Evolutionary conservation across 495 filamentous ascomycete genomes (phyloP).

Genomic region (Hypoxylon cercidicola): DNA sequence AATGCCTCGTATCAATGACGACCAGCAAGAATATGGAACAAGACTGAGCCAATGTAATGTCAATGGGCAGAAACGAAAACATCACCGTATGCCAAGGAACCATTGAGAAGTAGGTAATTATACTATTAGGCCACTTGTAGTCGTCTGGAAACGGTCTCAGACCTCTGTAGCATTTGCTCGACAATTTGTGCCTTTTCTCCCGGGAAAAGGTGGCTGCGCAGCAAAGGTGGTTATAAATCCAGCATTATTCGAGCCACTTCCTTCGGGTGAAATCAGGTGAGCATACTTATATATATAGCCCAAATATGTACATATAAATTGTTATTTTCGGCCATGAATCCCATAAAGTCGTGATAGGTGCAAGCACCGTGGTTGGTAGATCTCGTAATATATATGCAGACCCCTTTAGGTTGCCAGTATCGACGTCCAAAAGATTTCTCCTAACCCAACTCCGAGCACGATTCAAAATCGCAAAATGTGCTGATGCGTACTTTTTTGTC

Average conservation of each 20-base stretch:
- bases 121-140: constrained; percentile 6
- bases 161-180: not conserved
- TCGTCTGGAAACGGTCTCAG: not conserved
- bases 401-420: constrained; percentile 19
- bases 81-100: too few species aligned
- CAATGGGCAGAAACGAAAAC: too few species aligned
- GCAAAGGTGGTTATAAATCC: constrained; percentile 1
- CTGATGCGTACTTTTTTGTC: constrained; percentile 42
- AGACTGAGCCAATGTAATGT: not conserved
- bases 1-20: too few species aligned
- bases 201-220: not conserved
- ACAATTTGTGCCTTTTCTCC: not conserved
- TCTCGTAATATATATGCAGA: constrained; percentile 19
- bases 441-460: constrained; percentile 34
- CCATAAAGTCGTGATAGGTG: constrained; percentile 36
- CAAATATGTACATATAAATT: constrained; percentile 12
- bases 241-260: constrained; percentile 7
- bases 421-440: constrained; percentile 18
- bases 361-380: constrained; percentile 18
- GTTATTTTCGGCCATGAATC: constrained; percentile 29
- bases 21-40: not conserved
- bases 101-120: constrained; percentile 2
- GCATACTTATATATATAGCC: constrained; percentile 14
- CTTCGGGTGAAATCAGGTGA: constrained; percentile 2
- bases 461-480: constrained; percentile 17